Conservation (phyloP, 805 yeast species). For the Monosporozyma yasuniensis region DNA sequence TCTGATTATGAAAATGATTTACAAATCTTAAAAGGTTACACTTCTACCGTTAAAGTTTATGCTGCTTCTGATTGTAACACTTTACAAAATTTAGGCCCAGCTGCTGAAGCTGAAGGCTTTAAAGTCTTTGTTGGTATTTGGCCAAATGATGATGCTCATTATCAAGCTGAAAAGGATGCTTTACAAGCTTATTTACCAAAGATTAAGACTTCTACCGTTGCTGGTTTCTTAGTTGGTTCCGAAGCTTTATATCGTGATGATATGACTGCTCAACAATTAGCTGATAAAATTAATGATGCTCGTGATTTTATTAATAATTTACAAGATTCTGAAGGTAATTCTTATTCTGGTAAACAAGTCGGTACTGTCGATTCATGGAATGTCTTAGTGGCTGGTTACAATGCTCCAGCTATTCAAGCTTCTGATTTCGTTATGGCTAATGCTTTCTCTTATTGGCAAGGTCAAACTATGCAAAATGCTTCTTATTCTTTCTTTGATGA, state of each 20-base stretch:
- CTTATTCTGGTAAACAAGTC: constrained; percentile 63
- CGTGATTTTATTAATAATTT: constrained; percentile 52
- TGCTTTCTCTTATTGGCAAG: constrained; percentile 99
- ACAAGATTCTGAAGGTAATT: constrained; percentile 71
- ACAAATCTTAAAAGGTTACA: constrained; percentile 45
- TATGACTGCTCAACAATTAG: constrained; percentile 65
- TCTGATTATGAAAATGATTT: constrained; percentile 66
- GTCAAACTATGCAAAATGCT: constrained; percentile 75
- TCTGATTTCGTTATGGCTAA: constrained; percentile 85
- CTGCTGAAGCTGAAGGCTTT: constrained; percentile 71
- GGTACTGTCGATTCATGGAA: constrained; percentile 98
- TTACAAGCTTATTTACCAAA: constrained; percentile 61
- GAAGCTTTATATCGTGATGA: constrained; percentile 92
- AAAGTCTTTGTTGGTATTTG: constrained; percentile 77
- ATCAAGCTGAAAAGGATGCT: constrained; percentile 63
- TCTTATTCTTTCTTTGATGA: constrained; percentile 92
- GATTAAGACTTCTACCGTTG: constrained; percentile 58
- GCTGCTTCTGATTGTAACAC: constrained; percentile 95
- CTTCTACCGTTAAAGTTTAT: constrained; percentile 69
- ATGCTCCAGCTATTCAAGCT: constrained; percentile 62
- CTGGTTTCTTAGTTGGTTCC: constrained; percentile 83
- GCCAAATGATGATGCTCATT: constrained; percentile 85
- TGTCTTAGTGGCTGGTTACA: constrained; percentile 70
- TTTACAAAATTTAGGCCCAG: constrained; percentile 75
- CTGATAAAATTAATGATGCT: constrained; percentile 53